Base-by-base conservation (phyloP, 2,329 filamentous ascomycete species). In the Fusarium setosum region DNA sequence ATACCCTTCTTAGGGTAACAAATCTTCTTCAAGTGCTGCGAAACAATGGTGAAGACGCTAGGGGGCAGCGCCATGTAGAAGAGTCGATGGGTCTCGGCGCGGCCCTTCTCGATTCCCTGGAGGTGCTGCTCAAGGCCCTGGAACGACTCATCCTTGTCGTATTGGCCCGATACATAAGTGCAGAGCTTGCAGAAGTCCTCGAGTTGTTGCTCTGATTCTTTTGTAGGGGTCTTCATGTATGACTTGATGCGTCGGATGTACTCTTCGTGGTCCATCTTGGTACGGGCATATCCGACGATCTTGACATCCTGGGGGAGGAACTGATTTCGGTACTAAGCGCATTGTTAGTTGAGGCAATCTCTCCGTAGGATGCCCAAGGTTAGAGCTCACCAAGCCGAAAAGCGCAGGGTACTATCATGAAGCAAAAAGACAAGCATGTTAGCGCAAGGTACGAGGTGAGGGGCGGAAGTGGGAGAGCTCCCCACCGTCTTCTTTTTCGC, bases 11-110 rank as follows among this genome's bases (percentile, higher is more conserved):
- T 88, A 24, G 96, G 96, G 79, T 99, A 99, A 86, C 94, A 97
- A 85, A 95, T 97, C 80, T 90, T 91, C 89, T 98, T 99, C 73
- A 99, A 82, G 79, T 98, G 95, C 81, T 98, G 93, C 5, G 95
- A 98, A 67, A 99, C 96, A 62, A 95, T 93, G 72, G 93, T 98
- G 86, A 99, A 99, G 76, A 99, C 96, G 73, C 94, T 97, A 45
- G 96, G 96, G 6, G 96, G 96, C 29, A 99, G 87, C 8, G 96
- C 96, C 96, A 99, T 99, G 88, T 99, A 99, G 85, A 99, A 99
- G 73, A 99, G 87, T 73, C 96, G 89, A 83, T 99, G 91, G 72
- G 90, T 92, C 83, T 97, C 92, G 70, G 90, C 86, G 70, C 90
- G 90, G 66, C 88, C 92, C 76, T 91, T 85, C 85, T 99, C 96